phyloP scores from a whole-genome alignment of 78 protist species.

The Guillardia theta region DNA sequence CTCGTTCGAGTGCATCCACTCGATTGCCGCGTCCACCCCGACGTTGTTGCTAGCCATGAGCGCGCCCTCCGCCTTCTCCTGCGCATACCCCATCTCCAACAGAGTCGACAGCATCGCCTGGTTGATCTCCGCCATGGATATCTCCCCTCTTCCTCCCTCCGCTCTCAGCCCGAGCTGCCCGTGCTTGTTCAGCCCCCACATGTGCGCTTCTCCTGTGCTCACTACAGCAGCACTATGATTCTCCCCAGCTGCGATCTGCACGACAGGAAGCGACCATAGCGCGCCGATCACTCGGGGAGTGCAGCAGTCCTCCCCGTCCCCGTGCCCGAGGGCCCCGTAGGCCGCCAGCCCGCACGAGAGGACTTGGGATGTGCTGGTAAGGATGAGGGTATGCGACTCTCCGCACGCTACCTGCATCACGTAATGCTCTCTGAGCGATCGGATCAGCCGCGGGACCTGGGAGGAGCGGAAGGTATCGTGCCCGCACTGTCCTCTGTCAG shows the following conservation, averaged over 20 bases:
- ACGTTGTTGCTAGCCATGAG: background rate
- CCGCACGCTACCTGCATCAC: background rate
- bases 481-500: background rate
- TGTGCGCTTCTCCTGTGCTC: background rate
- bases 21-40: background rate
- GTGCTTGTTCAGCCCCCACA: background rate
- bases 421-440: background rate
- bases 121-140: background rate
- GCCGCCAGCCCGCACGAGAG: background rate
- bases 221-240: background rate
- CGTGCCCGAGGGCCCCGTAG: background rate
- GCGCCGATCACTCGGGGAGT: background rate
- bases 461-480: background rate
- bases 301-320: background rate
- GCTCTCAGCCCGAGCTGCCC: background rate
- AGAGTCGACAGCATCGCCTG: background rate
- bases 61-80: background rate
- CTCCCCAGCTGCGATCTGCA: background rate
- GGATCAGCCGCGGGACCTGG: background rate
- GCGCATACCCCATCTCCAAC: background rate
- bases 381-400: background rate
- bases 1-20: background rate
- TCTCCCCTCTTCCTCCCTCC: background rate
- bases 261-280: background rate
- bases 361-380: background rate